phyloP scores from a whole-genome alignment of 306 rosid genomes.

The Rosa rugosa region DNA sequence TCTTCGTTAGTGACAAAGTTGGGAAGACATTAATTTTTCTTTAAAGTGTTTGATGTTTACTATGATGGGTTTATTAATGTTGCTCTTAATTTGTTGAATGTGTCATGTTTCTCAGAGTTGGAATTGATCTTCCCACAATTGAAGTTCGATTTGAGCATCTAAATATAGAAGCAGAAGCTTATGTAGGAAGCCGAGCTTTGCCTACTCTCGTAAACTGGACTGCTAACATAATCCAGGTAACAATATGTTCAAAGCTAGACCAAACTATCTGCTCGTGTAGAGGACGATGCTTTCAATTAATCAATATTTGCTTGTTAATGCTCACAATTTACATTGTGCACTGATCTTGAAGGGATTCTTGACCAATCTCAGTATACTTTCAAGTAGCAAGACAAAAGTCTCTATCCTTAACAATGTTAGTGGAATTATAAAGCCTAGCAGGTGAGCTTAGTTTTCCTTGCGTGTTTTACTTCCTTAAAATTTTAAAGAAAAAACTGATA shows the following conservation, averaged over 20 bases:
- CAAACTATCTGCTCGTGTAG: too few relatives aligned
- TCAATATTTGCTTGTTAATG: constrained; percentile 19
- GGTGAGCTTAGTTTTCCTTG: constrained; percentile 18
- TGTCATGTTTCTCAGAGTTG: constrained; percentile 46
- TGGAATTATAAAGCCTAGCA: constrained; percentile 44
- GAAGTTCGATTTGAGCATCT: constrained; percentile 60
- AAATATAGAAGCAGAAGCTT: constrained; percentile 46
- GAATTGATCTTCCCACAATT: constrained; percentile 51
- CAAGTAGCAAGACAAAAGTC: constrained; percentile 36
- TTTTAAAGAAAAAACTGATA: not conserved
- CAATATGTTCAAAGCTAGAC: too few relatives aligned
- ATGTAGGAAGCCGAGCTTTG: constrained; percentile 44
- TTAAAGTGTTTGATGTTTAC: not conserved
- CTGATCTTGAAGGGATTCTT: constrained; percentile 30
- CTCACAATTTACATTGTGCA: not conserved
- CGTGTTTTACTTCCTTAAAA: not conserved
- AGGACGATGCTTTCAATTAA: constrained; percentile 18
- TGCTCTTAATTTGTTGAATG: not conserved
- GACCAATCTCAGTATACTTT: constrained; percentile 23
- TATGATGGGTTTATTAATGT: not conserved
- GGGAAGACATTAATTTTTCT: not conserved
- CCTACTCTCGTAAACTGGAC: constrained; percentile 21
- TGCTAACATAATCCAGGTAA: constrained; percentile 24
- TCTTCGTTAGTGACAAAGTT: not conserved
- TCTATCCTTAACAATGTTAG: constrained; percentile 38